Percentiles rank a stretch among this genome's conserved stretches.
phyloP scores from a whole-genome alignment of 768 basidiomycete genomes.

The Stropharia rugosoannulata region DNA sequence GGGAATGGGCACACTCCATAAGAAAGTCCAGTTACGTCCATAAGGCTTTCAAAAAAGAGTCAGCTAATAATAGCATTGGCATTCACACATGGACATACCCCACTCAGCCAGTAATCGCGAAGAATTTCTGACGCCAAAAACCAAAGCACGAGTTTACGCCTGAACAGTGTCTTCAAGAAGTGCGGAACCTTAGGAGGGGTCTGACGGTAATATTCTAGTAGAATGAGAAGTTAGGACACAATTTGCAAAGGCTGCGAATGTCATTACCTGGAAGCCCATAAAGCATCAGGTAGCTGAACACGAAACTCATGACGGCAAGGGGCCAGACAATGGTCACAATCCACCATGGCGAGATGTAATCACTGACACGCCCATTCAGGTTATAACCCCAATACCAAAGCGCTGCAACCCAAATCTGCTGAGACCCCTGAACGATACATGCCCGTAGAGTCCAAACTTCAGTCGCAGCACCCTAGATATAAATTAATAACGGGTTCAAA shows the following conservation, averaged over 20 bases:
- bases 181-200: conserved; percentile 94
- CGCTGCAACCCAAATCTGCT: conserved; percentile 94
- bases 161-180: conserved; percentile 86
- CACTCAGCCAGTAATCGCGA: conserved; percentile 91
- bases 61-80: conserved; percentile 8
- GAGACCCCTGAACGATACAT: conserved; percentile 91
- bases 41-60: conserved; percentile 56
- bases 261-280: conserved; percentile 80
- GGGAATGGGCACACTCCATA: conserved; percentile 83
- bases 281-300: conserved; percentile 82
- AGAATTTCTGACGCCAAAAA: conserved; percentile 91
- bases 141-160: conserved; percentile 91
- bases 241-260: neutral
- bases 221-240: conserved; percentile 8
- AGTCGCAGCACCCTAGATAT: conserved; percentile 78
- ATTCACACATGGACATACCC: conserved; percentile 42
- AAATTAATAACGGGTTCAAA: conserved; percentile 8
- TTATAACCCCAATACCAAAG: conserved; percentile 95
- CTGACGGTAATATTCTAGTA: conserved; percentile 81
- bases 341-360: conserved; percentile 76
- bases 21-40: conserved; percentile 93
- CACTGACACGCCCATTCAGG: conserved; percentile 54
- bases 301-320: conserved; percentile 67
- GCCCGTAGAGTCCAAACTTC: conserved; percentile 93
- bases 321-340: conserved; percentile 85